Base-by-base conservation (phyloP, 306 rosid species). In the Dryas alaskensis region DNA sequence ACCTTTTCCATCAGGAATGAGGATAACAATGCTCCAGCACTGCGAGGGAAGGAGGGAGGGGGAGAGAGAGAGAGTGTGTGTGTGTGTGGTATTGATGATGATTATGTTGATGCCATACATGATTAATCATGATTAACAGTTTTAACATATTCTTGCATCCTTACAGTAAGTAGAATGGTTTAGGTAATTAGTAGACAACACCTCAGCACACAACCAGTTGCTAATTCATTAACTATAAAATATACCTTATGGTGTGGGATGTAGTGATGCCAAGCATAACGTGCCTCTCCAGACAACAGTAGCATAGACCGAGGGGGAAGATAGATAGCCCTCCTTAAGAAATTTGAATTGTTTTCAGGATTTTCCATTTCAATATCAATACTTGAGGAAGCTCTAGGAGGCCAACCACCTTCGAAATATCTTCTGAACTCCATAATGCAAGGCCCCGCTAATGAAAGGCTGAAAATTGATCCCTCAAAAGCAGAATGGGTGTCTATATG, bases 401-500 rank as follows among this genome's bases (percentile, higher is more conserved):
- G 78, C 78, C 82, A 60, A 64, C 69, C 84, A 42, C 84, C 83
- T 40, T 86, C 86, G 11, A 65, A 79, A 43, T 89, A 89, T 81
- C 75, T 85, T 75, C 98, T 86, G 86, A 93, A 93, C 85, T 93
- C 98, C 98, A 93, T 93, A 27, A 93, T 87, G 88, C 98, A 93
- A 69, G 98, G 97, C 82, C 98, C 97, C 65, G 96, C 92, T 77
- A 90, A 78, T 55, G 97, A 93, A 86, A 93, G 97, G 87, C 97
- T 93, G 86, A 93, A 90, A 82, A 93, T 93, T 70, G 87, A 86
- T 83, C 94, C 97, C 63, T 89, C 98, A 82, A 93, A 93, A 72
- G 97, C 98, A 83, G 98, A 93, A 85, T 93, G 98, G 66, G 98
- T 93, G 88, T 93, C 98, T 60, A 93, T 80, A 81, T 93, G 98